Percentiles rank a stretch among this genome's conserved stretches.
These are phyloP conservation scores for Fusarium armeniacum DNA, from an alignment of 2,329 filamentous ascomycete species.

Conservation along the genomic window DNA sequence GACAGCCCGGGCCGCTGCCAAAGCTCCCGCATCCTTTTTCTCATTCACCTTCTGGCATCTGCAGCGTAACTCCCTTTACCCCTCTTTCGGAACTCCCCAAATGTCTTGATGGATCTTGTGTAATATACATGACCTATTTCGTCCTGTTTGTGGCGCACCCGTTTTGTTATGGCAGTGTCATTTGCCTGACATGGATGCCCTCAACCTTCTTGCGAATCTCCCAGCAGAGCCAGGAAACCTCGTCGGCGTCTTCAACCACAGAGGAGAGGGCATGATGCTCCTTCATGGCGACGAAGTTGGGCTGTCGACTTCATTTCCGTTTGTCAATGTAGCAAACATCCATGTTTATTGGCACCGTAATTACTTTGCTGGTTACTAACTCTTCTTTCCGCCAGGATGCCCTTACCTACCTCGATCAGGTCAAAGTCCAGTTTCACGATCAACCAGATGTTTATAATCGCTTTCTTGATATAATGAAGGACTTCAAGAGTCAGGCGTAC, in stretches of 20 bases:
- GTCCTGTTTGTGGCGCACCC: conserved; percentile 5
- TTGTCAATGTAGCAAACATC: conserved; percentile 46
- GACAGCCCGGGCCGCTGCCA: conserved; percentile 23
- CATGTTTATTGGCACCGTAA: neutral
- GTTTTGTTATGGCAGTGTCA: conserved; percentile 12
- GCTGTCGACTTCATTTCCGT: conserved; percentile 44
- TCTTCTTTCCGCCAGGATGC: conserved; percentile 67
- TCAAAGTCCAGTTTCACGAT: conserved; percentile 97
- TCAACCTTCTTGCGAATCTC: conserved; percentile 17
- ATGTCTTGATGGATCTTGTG: conserved; percentile 3
- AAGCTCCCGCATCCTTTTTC: conserved; percentile 33
- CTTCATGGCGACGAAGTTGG: conserved; percentile 37
- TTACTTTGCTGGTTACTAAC: conserved; percentile 21
- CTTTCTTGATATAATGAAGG: conserved; percentile 99
- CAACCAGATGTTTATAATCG: conserved; percentile 97
- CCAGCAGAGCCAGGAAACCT: conserved; percentile 38
- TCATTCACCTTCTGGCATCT: conserved; percentile 1
- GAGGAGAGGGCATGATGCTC: conserved; percentile 44
- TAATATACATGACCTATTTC: conserved; percentile 6
- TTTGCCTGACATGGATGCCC: conserved; percentile 24
- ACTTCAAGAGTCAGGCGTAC: conserved; percentile 97
- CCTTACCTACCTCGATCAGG: conserved; percentile 95
- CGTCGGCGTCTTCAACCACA: conserved; percentile 42
- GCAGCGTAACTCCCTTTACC: conserved; percentile 8
- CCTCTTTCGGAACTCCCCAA: conserved; percentile 8